Percentiles rank a stretch among this genome's conserved stretches.
phyloP scores from a whole-genome alignment of 2,329 filamentous ascomycete species.

The Ilyonectria destructans region DNA sequence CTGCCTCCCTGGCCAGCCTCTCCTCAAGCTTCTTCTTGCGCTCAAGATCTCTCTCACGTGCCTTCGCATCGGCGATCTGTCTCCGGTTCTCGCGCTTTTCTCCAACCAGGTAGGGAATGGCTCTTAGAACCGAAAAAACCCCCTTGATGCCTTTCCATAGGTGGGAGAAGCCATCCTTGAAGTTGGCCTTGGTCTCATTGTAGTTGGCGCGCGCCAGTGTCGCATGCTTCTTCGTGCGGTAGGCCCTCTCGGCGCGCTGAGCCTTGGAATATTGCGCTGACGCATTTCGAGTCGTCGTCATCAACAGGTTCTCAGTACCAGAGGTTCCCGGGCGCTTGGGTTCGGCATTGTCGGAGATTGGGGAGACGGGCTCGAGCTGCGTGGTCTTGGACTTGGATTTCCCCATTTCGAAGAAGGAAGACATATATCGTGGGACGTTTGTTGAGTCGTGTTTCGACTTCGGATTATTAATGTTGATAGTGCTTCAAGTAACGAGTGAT shows the following conservation, averaged over 20 bases:
- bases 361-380: background rate
- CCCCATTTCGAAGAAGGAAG: conserved; percentile 19
- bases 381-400: conserved; percentile 21
- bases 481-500: background rate
- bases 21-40: conserved; percentile 44
- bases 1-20: conserved; percentile 43
- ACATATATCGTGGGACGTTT: conserved; percentile 8
- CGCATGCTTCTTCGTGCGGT: conserved; percentile 60
- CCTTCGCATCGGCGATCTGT: conserved; percentile 50
- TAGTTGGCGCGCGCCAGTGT: conserved; percentile 57
- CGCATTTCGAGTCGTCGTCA: conserved; percentile 56
- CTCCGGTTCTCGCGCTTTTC: conserved; percentile 56
- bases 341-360: conserved; percentile 13
- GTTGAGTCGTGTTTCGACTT: background rate
- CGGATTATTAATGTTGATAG: background rate
- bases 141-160: conserved; percentile 55
- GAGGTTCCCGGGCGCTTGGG: conserved; percentile 58
- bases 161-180: conserved; percentile 56
- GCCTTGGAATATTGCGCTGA: conserved; percentile 58
- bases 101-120: conserved; percentile 55
- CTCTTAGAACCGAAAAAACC: conserved; percentile 51
- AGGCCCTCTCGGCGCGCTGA: conserved; percentile 59
- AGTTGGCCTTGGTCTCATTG: conserved; percentile 59
- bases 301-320: conserved; percentile 61
- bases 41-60: conserved; percentile 56